Percentiles rank a stretch among this genome's conserved stretches.
Conservation (phyloP, 768 basidiomycete species). For the Clavulina sp. region DNA sequence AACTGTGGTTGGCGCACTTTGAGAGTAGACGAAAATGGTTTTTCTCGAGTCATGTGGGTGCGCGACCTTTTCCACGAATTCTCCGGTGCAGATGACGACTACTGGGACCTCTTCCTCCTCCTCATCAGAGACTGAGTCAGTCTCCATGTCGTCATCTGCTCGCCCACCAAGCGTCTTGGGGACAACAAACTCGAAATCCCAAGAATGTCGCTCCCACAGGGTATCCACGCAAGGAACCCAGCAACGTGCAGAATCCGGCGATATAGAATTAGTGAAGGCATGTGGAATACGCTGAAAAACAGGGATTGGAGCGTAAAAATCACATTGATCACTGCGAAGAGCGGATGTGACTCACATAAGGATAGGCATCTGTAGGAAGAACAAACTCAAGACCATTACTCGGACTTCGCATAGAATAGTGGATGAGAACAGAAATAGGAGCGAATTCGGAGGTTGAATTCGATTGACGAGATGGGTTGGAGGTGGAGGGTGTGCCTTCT, state of each 20-base stretch:
- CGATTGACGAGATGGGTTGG: conserved; percentile 14
- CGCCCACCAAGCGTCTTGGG: conserved; percentile 51
- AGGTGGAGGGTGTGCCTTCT: background rate
- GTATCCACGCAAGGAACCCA: conserved; percentile 98
- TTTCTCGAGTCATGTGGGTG: conserved; percentile 90
- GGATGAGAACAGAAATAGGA: conserved; percentile 57
- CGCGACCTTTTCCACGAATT: conserved; percentile 84
- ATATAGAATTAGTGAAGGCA: conserved; percentile 74
- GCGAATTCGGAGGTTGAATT: conserved; percentile 51
- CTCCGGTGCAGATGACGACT: conserved; percentile 84
- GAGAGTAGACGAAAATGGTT: conserved; percentile 85
- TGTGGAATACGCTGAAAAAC: conserved; percentile 67
- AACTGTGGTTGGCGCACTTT: conserved; percentile 73
- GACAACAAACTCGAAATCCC: conserved; percentile 96
- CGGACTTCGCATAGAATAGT: conserved; percentile 68
- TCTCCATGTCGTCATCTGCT: conserved; percentile 24
- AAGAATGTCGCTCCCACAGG: conserved; percentile 90
- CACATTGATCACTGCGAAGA: background rate
- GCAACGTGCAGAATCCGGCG: conserved; percentile 81
- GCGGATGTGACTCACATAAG: conserved; percentile 37
- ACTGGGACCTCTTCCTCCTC: conserved; percentile 49
- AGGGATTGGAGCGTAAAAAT: background rate
- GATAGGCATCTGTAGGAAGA: conserved; percentile 61
- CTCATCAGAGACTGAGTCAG: conserved; percentile 20
- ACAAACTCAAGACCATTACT: conserved; percentile 77